Evolutionary conservation across 495 filamentous ascomycete species (phyloP).

Genomic region (Hapsidospora chrysogenum): DNA sequence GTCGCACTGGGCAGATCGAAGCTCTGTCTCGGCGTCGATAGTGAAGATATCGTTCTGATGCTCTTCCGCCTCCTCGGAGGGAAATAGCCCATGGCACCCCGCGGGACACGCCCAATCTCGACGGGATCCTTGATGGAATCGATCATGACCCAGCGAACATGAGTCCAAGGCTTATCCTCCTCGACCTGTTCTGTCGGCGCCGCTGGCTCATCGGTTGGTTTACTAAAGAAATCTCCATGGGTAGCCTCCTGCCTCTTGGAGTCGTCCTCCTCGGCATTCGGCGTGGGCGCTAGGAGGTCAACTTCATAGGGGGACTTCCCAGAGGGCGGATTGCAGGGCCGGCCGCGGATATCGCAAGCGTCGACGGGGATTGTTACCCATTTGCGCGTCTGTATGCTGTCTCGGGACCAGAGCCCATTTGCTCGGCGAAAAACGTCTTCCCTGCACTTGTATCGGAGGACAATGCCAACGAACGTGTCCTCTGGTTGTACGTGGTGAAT

Average conservation of each 20-base stretch:
- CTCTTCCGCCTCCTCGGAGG: constrained; percentile 77
- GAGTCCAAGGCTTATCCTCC: constrained; percentile 50
- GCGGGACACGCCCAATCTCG: constrained; percentile 74
- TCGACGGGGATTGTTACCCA: constrained; percentile 77
- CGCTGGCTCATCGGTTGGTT: constrained; percentile 7
- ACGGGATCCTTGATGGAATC: constrained; percentile 51
- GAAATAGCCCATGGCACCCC: constrained; percentile 75
- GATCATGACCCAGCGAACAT: constrained; percentile 73
- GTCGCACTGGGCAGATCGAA: constrained; percentile 34
- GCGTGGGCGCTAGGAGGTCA: constrained; percentile 29
- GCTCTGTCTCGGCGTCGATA: constrained; percentile 46
- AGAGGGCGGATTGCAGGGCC: constrained; percentile 30
- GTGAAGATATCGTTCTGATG: constrained; percentile 31
- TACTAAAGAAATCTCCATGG: constrained; percentile 21
- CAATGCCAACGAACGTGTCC: constrained; percentile 80
- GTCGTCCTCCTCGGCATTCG: constrained; percentile 11
- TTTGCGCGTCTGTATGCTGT: constrained; percentile 70
- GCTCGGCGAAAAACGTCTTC: constrained; percentile 65
- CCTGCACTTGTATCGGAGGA: constrained; percentile 75
- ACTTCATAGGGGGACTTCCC: constrained; percentile 14
- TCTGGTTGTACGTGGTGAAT: constrained; percentile 67
- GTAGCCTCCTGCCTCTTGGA: constrained; percentile 5
- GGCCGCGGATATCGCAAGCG: constrained; percentile 71
- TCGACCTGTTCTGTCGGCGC: constrained; percentile 3
- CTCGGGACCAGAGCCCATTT: constrained; percentile 88